Percentiles rank a stretch among this genome's conserved stretches.
These are phyloP conservation scores for Fusarium sp. DNA, from an alignment of 2,329 filamentous ascomycete genomes.

Conservation along the genomic window DNA sequence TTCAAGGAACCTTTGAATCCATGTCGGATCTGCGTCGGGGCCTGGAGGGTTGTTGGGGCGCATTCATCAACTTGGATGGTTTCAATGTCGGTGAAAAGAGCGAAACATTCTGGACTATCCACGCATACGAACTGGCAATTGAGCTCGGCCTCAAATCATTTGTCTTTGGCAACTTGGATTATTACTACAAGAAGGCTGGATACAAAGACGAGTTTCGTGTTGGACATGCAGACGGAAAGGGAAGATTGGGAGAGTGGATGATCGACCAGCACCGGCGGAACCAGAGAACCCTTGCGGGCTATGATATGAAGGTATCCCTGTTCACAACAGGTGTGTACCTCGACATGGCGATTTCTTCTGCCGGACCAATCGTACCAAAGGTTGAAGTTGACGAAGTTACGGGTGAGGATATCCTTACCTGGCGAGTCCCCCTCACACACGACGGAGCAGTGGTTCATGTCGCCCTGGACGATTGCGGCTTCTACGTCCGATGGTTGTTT, in stretches of 20 bases:
- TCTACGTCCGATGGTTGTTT: neutral
- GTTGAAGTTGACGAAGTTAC: neutral
- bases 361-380: neutral
- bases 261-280: neutral
- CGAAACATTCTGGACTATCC: neutral
- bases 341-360: neutral
- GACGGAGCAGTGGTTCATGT: neutral
- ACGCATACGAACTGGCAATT: neutral
- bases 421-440: neutral
- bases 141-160: neutral
- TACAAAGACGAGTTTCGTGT: neutral
- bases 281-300: neutral
- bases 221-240: neutral
- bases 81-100: neutral
- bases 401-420: neutral
- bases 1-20: neutral
- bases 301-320: neutral
- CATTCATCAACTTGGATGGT: neutral
- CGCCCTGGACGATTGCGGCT: neutral
- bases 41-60: neutral
- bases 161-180: neutral
- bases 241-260: neutral
- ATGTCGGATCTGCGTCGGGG: neutral
- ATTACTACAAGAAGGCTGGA: neutral
- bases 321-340: neutral